A percentile compares a stretch with the other conserved stretches of the same genome.
phyloP scores from a whole-genome alignment of 495 filamentous ascomycete species.

The Mycothermus thermophilus region DNA sequence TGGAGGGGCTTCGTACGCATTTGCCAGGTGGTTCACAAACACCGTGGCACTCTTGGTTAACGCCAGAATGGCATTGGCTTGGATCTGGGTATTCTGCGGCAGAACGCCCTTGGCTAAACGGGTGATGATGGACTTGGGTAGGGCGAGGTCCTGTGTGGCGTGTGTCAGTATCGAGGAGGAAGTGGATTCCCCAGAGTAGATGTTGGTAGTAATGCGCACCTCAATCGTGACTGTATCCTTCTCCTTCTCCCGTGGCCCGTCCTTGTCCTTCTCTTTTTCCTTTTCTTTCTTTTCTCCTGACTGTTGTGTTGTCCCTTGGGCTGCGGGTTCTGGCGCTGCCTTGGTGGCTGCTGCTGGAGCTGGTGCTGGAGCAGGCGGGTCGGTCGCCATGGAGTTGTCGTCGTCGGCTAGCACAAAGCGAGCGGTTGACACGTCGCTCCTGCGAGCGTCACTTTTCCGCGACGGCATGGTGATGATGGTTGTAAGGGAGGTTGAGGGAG shows the following conservation, averaged over 20 bases:
- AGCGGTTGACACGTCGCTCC: conserved; percentile 30
- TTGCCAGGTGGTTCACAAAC: conserved; percentile 80
- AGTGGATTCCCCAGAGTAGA: background rate
- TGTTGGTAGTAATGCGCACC: conserved; percentile 9
- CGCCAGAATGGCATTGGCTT: conserved; percentile 82
- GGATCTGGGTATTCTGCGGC: conserved; percentile 87
- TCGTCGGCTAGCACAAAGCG: conserved; percentile 28
- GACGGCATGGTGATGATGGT: conserved; percentile 29
- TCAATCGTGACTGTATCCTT: conserved; percentile 28
- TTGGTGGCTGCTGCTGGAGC: conserved; percentile 10
- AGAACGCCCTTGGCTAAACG: conserved; percentile 91
- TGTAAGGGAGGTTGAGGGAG: too few species aligned
- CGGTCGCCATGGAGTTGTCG: conserved; percentile 13
- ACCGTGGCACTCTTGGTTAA: conserved; percentile 89
- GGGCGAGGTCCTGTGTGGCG: conserved; percentile 63
- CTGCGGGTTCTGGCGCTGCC: conserved; percentile 2
- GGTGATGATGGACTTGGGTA: conserved; percentile 88
- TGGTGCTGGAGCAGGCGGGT: conserved; percentile 11
- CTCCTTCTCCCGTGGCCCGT: conserved; percentile 15
- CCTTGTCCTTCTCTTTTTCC: conserved; percentile 15
- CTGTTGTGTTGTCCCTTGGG: conserved; percentile 2
- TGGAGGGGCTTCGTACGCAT: conserved; percentile 72
- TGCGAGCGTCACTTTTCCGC: conserved; percentile 24
- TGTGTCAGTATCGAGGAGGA: background rate
- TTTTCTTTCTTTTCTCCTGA: conserved; percentile 10